Base-by-base conservation (phyloP, 306 rosid species). In the Prinsepia uniflora region DNA sequence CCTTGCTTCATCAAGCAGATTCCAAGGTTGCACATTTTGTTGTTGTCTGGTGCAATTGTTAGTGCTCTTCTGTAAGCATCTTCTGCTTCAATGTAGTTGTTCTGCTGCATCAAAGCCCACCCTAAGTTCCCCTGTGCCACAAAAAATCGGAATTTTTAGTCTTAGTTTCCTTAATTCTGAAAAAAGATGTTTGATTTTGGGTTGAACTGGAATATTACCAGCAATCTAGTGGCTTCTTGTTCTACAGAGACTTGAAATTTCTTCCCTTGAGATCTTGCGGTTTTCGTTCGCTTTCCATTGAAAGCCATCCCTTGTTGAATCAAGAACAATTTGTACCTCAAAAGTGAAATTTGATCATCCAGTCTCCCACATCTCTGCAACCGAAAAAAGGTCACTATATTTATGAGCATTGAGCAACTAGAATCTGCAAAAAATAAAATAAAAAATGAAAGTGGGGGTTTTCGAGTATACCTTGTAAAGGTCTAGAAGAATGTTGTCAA, bases 1-100 rank as follows among this genome's bases (percentile, higher is more conserved):
- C 99, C 99, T 80, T 95, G 99, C 75, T 95, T 95, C 99, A 95
- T 95, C 87, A 95, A 79, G 65, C 99, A 95, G 17, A 95, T 95
- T 0, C 99, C 99, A 4, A 95, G 83, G 65, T 95, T 95, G 82
- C 99, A 95, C 99, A 95, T 95, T 59, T 95, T 95, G 85, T 95
- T 95, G 74, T 91, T 95, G 62, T 95, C 99, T 0, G 96, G 88
- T 0, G 96, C 84, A 24, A 95, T 89, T 0, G 92, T 76, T 24
- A 95, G 96, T 3, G 99, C 99, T 0, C 96, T 67, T 0, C 97
- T 67, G 13, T 95, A 95, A 1, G 99, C 99, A 65, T 95, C 99
- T 84, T 91, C 97, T 7, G 99, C 99, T 76, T 91, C 99, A 0
- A 91, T 67, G 83, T 95, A 91, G 76, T 89, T 95, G 85, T 78